Percentiles rank a stretch among this genome's conserved stretches.
phyloP scores from a whole-genome alignment of 306 rosid species.

The Sophora flavescens region DNA sequence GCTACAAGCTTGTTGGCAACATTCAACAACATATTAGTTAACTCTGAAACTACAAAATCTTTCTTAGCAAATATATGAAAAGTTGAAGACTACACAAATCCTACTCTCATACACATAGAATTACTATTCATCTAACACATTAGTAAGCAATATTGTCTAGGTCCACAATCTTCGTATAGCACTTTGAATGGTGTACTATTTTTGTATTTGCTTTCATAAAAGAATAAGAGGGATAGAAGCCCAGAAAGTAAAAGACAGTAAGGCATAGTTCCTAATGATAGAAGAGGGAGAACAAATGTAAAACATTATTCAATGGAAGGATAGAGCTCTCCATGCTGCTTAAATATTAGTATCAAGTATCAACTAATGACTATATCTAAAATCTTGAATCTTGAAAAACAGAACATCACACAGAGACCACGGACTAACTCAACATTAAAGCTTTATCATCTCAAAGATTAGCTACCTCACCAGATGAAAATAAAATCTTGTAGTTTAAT shows the following conservation, averaged over 20 bases:
- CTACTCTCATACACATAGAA: neutral
- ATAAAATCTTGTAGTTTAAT: neutral
- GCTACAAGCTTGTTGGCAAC: constrained; percentile 6
- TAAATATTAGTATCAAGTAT: constrained; percentile 15
- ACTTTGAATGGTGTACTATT: neutral
- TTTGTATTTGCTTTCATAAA: neutral
- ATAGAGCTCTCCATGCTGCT: neutral
- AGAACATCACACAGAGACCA: constrained; percentile 4
- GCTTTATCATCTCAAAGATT: neutral
- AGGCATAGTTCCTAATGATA: neutral
- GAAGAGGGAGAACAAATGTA: neutral
- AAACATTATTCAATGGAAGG: neutral
- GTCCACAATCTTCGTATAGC: neutral
- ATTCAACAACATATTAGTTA: neutral
- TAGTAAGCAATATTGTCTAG: neutral
- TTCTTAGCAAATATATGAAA: neutral
- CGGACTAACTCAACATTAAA: constrained; percentile 10
- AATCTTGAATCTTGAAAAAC: constrained; percentile 17
- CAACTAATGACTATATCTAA: neutral
- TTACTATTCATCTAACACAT: constrained; percentile 6
- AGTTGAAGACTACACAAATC: constrained; percentile 5
- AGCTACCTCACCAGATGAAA: constrained; percentile 3
- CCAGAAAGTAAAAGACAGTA: neutral
- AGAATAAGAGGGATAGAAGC: neutral
- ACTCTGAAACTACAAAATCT: neutral